Evolutionary conservation across 805 yeast genomes (phyloP), one percentile per base, ranked within the genome.

Genomic region (Candida piceae): DNA sequence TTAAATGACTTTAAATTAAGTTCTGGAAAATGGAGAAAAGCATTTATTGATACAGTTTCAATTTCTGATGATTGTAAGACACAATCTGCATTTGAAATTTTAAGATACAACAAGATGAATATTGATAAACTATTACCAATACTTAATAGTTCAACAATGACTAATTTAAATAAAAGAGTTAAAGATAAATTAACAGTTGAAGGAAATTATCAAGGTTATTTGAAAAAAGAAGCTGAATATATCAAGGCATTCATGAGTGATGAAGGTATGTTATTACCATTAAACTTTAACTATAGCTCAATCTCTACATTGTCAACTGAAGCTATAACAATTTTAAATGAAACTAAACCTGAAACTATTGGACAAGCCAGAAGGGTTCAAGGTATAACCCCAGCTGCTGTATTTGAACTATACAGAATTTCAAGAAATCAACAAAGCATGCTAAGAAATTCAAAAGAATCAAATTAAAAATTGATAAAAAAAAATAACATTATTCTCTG

Each of bases 341-440:
- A 71, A 9, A 78, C 86, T 12, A 81, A 84, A 43, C 98, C 98
- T 0, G 76, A 76, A 36, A 93, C 97, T 0, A 76, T 93, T 31
- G 97, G 97, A 0, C 97, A 93, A 57, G 97, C 97, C 0, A 72
- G 95, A 55, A 70, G 97, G 48, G 83, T 90, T 10, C 95, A 93
- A 52, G 97, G 98, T 1, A 79, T 93, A 2, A 90, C 97, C 0
- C 96, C 97, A 0, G 90, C 96, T 0, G 93, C 96, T 0, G 67
- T 86, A 13, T 83, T 87, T 45, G 94, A 85, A 53, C 67, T 89
- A 32, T 84, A 80, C 53, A 68, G 79, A 42, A 56, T 82, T 38
- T 70, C 70, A 6, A 64, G 58, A 37, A 55, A 60, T 16, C 54
- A 45, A 13, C 67, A n/a, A n/a, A n/a, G n/a, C n/a, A n/a, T n/a